Percentiles rank a stretch among this genome's conserved stretches.
Evolutionary conservation across 495 filamentous ascomycete species (phyloP).

Genomic region (Talaromyces liani): DNA sequence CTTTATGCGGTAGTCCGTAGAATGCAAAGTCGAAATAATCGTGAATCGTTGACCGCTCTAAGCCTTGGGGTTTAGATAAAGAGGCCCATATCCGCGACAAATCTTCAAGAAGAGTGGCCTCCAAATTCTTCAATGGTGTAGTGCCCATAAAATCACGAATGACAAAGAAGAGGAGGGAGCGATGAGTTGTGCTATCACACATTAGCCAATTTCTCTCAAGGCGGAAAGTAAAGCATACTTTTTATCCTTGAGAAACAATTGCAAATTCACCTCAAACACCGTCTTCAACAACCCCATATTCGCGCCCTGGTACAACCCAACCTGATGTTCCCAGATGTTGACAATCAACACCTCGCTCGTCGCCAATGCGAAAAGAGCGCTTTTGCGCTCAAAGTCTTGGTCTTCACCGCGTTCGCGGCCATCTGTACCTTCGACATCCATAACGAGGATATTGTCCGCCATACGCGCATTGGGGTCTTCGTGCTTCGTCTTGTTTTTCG

Average conservation of each 20-base stretch:
- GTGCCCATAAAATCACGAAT: conserved; percentile 92
- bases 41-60: conserved; percentile 82
- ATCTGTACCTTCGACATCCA: conserved; percentile 98
- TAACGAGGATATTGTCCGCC: conserved; percentile 97
- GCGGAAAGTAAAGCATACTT: conserved; percentile 50
- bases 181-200: conserved; percentile 63
- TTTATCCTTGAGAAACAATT: conserved; percentile 89
- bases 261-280: conserved; percentile 96
- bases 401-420: conserved; percentile 94
- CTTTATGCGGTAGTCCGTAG: conserved; percentile 90
- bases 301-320: conserved; percentile 94
- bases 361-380: conserved; percentile 90
- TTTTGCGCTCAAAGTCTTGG: conserved; percentile 98
- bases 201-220: conserved; percentile 16
- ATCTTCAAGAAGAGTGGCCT: conserved; percentile 84
- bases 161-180: conserved; percentile 95
- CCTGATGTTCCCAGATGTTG: conserved; percentile 99
- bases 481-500: conserved; percentile 71
- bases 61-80: conserved; percentile 79
- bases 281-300: conserved; percentile 99
- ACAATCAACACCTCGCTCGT: conserved; percentile 98
- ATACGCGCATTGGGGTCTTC: conserved; percentile 44
- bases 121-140: conserved; percentile 81
- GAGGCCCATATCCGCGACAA: conserved; percentile 85
- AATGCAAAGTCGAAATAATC: conserved; percentile 99